Conservation (phyloP, 495 filamentous ascomycete species). For the Collariella sp. region DNA sequence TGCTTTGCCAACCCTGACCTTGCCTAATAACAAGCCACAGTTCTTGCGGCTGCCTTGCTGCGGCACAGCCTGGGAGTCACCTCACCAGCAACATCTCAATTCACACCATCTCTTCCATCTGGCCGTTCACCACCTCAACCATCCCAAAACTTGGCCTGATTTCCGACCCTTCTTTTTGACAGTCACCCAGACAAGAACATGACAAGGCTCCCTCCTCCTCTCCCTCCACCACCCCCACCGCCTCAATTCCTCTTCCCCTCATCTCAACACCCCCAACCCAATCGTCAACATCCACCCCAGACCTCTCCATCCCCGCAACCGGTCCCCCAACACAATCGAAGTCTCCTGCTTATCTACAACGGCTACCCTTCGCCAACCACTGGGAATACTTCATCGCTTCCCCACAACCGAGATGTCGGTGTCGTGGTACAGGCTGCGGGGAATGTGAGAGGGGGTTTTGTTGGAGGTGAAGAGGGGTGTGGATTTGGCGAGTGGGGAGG, state of each 20-base stretch:
- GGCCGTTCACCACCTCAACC: background rate
- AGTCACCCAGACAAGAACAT: background rate
- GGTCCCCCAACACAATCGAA: background rate
- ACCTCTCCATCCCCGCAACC: background rate
- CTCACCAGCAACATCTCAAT: too few species aligned
- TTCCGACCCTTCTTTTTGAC: too few species aligned
- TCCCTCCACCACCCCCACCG: background rate
- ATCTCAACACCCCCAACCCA: background rate
- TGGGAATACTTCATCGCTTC: constrained; percentile 10
- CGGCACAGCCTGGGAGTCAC: too few species aligned
- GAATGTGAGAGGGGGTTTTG: background rate
- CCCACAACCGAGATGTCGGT: background rate
- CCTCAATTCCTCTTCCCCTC: background rate
- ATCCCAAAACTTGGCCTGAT: background rate
- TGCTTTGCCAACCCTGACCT: too few species aligned
- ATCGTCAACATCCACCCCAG: background rate
- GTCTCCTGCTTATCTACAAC: constrained; percentile 11
- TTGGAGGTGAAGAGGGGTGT: constrained; percentile 6
- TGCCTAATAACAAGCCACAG: too few species aligned
- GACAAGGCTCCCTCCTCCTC: background rate
- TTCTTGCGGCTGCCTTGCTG: too few species aligned
- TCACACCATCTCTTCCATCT: background rate
- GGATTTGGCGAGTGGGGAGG: background rate
- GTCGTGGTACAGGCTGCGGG: constrained; percentile 3
- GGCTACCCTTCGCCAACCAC: constrained; percentile 11